These are phyloP conservation scores for Salvia splendens DNA, from an alignment of 257 asterid species.

Conservation along the genomic window DNA sequence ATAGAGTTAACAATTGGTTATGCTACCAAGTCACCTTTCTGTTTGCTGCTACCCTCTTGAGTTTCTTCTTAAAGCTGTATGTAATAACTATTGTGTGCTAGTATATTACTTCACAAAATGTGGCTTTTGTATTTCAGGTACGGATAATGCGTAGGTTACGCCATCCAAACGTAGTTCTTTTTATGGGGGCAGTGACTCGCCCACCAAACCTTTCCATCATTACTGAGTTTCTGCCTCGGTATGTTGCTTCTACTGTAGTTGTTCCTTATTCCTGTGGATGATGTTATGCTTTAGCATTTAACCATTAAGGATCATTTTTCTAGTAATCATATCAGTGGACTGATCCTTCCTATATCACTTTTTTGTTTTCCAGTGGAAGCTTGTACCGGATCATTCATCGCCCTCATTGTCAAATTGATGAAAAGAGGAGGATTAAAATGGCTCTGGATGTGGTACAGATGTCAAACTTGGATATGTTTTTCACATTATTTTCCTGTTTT, in stretches of 20 bases:
- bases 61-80: constrained; percentile 18
- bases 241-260: constrained; percentile 30
- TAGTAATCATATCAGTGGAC: constrained; percentile 29
- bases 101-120: not conserved
- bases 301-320: constrained; percentile 13
- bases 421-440: constrained; percentile 90
- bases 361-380: constrained; percentile 83
- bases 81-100: constrained; percentile 4
- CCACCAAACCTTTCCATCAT: constrained; percentile 96
- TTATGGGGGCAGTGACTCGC: constrained; percentile 99
- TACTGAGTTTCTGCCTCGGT: constrained; percentile 97
- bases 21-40: constrained; percentile 4
- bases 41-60: constrained; percentile 1
- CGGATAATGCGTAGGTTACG: constrained; percentile 95
- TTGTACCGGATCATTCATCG: constrained; percentile 93
- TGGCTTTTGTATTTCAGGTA: constrained; percentile 51
- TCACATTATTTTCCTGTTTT: constrained; percentile 20
- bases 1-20: constrained; percentile 3
- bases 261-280: not conserved
- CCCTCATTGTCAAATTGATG: constrained; percentile 94
- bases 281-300: constrained; percentile 15
- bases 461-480: constrained; percentile 12
- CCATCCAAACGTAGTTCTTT: constrained; percentile 97
- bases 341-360: constrained; percentile 25
- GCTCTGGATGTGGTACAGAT: constrained; percentile 96